A percentile compares a stretch with the other conserved stretches of the same genome.
Conservation (phyloP, 768 basidiomycete genomes). For the Baorangia bicolor region DNA sequence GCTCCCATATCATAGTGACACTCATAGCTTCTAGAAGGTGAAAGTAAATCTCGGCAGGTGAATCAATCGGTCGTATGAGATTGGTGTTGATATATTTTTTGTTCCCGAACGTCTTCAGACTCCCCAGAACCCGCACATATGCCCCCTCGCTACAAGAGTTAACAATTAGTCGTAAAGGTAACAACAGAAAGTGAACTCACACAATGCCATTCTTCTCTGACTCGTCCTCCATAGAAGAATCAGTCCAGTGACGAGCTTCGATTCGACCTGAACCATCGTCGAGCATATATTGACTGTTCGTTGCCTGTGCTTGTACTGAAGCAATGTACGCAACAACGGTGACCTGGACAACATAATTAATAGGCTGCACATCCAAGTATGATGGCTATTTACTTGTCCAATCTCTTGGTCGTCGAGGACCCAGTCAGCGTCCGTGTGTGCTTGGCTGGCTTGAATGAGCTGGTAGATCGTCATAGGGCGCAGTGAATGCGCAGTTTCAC, state of each 20-base stretch:
- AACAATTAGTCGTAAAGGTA: neutral
- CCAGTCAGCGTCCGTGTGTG: conserved; percentile 89
- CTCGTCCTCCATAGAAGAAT: conserved; percentile 58
- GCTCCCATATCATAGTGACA: conserved; percentile 62
- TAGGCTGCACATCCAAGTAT: neutral
- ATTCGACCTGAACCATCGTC: conserved; percentile 85
- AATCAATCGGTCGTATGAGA: conserved; percentile 65
- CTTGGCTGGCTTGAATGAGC: conserved; percentile 71
- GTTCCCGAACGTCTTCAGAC: conserved; percentile 75
- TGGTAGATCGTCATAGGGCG: conserved; percentile 81
- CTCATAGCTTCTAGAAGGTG: conserved; percentile 77
- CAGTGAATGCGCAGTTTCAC: conserved; percentile 44
- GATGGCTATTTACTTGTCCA: conserved; percentile 58
- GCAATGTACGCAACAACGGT: conserved; percentile 74
- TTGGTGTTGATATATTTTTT: conserved; percentile 82
- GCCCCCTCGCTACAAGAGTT: conserved; percentile 55
- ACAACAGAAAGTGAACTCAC: conserved; percentile 30
- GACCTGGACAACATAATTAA: conserved; percentile 43
- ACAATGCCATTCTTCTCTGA: conserved; percentile 47
- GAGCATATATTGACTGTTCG: conserved; percentile 75
- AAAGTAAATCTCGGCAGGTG: conserved; percentile 77
- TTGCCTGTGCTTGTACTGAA: conserved; percentile 66
- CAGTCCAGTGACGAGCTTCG: conserved; percentile 82
- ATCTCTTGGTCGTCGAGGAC: conserved; percentile 76
- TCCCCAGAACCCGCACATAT: conserved; percentile 80